These are phyloP conservation scores for Trametes hirsuta DNA, from an alignment of 1,284 basidiomycete species.

Conservation along the genomic window DNA sequence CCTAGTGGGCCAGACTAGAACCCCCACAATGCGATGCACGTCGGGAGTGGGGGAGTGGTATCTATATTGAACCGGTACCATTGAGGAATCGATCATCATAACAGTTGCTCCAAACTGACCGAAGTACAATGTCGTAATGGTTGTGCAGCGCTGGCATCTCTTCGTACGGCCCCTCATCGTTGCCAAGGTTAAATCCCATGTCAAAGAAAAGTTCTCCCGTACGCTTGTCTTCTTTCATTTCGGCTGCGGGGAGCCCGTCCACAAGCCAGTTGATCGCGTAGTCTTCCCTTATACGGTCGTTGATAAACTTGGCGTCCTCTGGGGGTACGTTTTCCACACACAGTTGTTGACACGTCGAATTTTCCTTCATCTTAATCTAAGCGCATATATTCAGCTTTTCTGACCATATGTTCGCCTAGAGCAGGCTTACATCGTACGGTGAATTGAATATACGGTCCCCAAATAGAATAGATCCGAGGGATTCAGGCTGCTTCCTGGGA, in stretches of 20 bases:
- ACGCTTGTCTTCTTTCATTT: conserved; percentile 83
- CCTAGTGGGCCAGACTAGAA: conserved; percentile 90
- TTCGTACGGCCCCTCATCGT: conserved; percentile 58
- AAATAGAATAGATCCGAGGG: conserved; percentile 91
- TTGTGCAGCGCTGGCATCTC: conserved; percentile 83
- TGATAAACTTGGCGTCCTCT: conserved; percentile 87
- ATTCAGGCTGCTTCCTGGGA: conserved; percentile 82
- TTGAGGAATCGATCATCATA: not conserved
- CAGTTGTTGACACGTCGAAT: conserved; percentile 76
- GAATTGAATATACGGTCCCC: conserved; percentile 96
- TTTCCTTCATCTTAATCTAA: conserved; percentile 79
- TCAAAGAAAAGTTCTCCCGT: conserved; percentile 88
- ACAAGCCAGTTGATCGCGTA: conserved; percentile 96
- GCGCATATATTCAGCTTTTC: not conserved
- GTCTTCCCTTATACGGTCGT: conserved; percentile 89
- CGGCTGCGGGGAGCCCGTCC: conserved; percentile 92
- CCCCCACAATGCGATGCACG: conserved; percentile 85
- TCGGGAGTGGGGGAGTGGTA: conserved; percentile 79
- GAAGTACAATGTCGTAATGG: conserved; percentile 85
- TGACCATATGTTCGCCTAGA: not conserved
- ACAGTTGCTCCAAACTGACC: conserved; percentile 44
- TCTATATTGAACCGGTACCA: conserved; percentile 44
- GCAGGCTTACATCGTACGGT: conserved; percentile 74
- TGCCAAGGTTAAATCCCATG: conserved; percentile 83
- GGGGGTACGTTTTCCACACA: conserved; percentile 67